Percentiles rank a stretch among this genome's conserved stretches.
phyloP scores from a whole-genome alignment of 768 basidiomycete species.

The Xerocomus spinulosus region DNA sequence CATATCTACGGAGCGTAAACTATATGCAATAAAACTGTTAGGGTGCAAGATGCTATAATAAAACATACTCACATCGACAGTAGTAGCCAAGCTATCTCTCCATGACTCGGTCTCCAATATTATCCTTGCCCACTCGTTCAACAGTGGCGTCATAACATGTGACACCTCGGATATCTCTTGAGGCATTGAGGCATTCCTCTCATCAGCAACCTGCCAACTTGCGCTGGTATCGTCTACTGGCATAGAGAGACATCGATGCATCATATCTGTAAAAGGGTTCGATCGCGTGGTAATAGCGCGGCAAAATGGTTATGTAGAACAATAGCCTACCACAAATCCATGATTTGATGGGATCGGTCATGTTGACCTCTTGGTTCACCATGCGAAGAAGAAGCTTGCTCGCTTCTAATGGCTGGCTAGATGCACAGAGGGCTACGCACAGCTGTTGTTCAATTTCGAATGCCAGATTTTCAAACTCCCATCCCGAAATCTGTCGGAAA shows the following conservation, averaged over 20 bases:
- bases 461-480: not conserved
- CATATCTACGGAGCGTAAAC: not conserved
- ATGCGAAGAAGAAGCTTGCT: not conserved
- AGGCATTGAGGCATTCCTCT: not conserved
- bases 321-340: not conserved
- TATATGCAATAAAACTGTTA: not conserved
- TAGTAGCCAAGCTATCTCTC: not conserved
- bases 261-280: not conserved
- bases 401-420: not conserved
- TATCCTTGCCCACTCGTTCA: slow-evolving; percentile 7
- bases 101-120: slow-evolving; percentile 1
- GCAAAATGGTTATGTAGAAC: not conserved
- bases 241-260: not conserved
- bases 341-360: not conserved
- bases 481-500: slow-evolving; percentile 1
- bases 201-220: no score
- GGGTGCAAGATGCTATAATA: not conserved
- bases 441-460: not conserved
- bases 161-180: not conserved
- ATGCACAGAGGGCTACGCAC: not conserved
- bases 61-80: not conserved
- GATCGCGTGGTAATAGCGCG: no score
- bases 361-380: not conserved
- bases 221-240: not conserved
- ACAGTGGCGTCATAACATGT: not conserved